These are phyloP conservation scores for Phytopythium aichiense DNA, from an alignment of 352 stramenopile genomes.

Conservation along the genomic window DNA sequence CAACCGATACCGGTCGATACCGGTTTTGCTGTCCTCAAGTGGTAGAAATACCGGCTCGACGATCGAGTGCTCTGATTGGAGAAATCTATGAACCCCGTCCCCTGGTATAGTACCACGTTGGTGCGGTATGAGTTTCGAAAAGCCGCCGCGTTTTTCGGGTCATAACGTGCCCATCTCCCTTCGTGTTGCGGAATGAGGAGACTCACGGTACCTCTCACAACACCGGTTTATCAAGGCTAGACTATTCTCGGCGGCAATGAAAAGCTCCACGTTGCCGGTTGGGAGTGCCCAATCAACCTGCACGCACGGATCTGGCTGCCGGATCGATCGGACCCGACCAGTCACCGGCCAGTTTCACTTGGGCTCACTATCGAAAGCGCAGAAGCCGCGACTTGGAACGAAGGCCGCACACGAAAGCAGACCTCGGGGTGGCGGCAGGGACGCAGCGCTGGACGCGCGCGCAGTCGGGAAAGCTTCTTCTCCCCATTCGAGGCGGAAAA, in stretches of 20 bases:
- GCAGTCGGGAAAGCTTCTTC: too few relatives aligned
- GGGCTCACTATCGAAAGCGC: background rate
- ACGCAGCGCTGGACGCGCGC: too few relatives aligned
- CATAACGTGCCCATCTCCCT: background rate
- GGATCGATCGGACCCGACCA: background rate
- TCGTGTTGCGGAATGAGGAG: background rate
- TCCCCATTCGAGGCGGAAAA: background rate
- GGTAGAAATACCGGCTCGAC: background rate
- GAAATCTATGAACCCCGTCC: background rate
- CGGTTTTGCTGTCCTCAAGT: too few relatives aligned
- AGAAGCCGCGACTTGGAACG: background rate
- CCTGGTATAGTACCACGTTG: too few relatives aligned
- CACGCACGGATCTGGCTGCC: background rate
- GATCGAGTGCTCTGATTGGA: background rate
- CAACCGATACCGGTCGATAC: background rate
- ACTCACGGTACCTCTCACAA: background rate
- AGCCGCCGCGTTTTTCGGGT: background rate
- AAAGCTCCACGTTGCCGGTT: background rate
- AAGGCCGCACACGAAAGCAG: too few relatives aligned
- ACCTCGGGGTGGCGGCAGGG: too few relatives aligned
- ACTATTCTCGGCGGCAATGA: background rate
- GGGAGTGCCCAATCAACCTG: background rate
- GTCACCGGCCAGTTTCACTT: background rate
- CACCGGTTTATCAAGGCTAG: background rate
- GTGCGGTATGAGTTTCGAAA: background rate